phyloP scores from a whole-genome alignment of 305 asterid species.

The Fraxinus latifolia region DNA sequence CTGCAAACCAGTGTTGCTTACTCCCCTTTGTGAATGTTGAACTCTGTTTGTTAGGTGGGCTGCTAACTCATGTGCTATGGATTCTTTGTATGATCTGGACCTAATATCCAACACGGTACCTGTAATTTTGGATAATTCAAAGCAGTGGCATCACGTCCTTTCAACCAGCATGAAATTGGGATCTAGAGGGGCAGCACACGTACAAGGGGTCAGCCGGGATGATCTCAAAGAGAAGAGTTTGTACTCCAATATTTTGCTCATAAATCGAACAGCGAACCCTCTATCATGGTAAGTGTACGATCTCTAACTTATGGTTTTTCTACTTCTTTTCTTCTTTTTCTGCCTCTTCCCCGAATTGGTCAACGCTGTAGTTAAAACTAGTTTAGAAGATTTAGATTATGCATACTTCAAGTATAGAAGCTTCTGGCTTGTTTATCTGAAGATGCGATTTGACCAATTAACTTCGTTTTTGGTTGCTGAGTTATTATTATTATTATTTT shows the following conservation, averaged over 20 bases:
- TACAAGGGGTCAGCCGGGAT: slow-evolving; percentile 64
- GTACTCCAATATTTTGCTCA: slow-evolving; percentile 71
- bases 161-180: slow-evolving; percentile 88
- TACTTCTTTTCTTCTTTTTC: slow-evolving; percentile 9
- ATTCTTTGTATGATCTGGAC: slow-evolving; percentile 79
- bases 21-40: slow-evolving; percentile 2
- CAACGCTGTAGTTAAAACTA: not conserved
- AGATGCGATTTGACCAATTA: not conserved
- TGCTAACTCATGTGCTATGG: slow-evolving; percentile 66
- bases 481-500: not conserved
- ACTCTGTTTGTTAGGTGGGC: slow-evolving; percentile 59
- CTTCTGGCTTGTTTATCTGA: not conserved
- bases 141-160: slow-evolving; percentile 76
- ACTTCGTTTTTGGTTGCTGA: slow-evolving; percentile 7
- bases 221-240: slow-evolving; percentile 57
- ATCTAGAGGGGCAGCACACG: slow-evolving; percentile 78
- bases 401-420: not conserved
- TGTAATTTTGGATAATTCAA: slow-evolving; percentile 82
- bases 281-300: slow-evolving; percentile 62
- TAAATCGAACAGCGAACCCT: slow-evolving; percentile 89
- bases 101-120: slow-evolving; percentile 72
- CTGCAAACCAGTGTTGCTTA: not conserved
- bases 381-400: not conserved
- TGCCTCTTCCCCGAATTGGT: not conserved
- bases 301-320: not conserved